A percentile compares a stretch with the other conserved stretches of the same genome.
Conservation (phyloP, 1,284 basidiomycete genomes). For the Schizophyllum amplum region DNA sequence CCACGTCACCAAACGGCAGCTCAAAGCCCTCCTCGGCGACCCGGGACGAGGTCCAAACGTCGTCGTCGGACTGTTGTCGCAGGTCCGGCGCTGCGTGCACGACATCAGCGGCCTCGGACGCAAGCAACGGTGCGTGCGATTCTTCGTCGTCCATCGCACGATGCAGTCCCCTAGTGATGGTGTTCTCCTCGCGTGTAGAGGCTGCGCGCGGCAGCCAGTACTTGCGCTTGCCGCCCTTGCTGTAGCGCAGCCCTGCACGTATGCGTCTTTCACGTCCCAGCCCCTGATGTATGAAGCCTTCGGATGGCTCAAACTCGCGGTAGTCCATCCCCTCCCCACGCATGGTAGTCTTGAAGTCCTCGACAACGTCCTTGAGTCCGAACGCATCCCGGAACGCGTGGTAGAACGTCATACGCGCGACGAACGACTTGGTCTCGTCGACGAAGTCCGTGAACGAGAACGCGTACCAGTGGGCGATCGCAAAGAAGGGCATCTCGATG, state of each 20-base stretch:
- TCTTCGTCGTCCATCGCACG: slow-evolving; percentile 42
- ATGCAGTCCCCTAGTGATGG: slow-evolving; percentile 33
- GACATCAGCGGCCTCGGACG: slow-evolving; percentile 55
- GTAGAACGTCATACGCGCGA: slow-evolving; percentile 81
- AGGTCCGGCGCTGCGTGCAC: slow-evolving; percentile 60
- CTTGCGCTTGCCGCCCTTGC: slow-evolving; percentile 79
- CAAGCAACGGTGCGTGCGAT: slow-evolving; percentile 71
- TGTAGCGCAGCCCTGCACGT: slow-evolving; percentile 85
- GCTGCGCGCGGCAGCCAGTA: slow-evolving; percentile 78
- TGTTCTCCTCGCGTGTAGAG: slow-evolving; percentile 29
- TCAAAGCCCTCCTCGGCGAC: slow-evolving; percentile 52
- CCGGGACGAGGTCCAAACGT: slow-evolving; percentile 25
- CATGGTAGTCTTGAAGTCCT: slow-evolving; percentile 80
- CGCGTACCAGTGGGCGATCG: slow-evolving; percentile 86
- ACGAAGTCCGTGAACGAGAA: slow-evolving; percentile 84
- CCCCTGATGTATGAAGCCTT: slow-evolving; percentile 87
- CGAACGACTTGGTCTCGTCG: slow-evolving; percentile 55
- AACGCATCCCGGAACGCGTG: slow-evolving; percentile 87
- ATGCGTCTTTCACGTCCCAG: slow-evolving; percentile 77
- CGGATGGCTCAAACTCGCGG: slow-evolving; percentile 91
- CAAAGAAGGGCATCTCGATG: slow-evolving; percentile 97
- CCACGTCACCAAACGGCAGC: slow-evolving; percentile 53
- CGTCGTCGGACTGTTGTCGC: slow-evolving; percentile 32
- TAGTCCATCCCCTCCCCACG: slow-evolving; percentile 91
- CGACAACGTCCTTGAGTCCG: slow-evolving; percentile 80